Base-by-base conservation (phyloP, 805 yeast genomes). In the Candida nemodendra region DNA sequence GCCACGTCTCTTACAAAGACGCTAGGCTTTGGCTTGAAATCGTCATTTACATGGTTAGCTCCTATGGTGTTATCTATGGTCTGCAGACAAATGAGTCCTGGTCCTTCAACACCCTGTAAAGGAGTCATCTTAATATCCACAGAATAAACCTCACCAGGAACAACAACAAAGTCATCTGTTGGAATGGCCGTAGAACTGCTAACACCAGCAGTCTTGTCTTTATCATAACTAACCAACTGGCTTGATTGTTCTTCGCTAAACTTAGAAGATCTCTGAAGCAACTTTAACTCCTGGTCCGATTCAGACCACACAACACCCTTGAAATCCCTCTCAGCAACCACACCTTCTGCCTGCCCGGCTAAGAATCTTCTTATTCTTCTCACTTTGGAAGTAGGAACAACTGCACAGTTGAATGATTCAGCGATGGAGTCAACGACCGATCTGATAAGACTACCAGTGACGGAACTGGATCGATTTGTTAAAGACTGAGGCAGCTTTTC, bases 261-360 rank as follows among this genome's bases (percentile, higher is more conserved):
- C 34, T 64, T 52, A 8, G 59, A 53, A 9, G 74, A 65, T 53
- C 65, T 69, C 42, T 59, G 61, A 40, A 82, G 65, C 41, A 84
- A 67, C 17, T 59, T 56, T 26, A 70, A 69, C 65, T 85, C 95
- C 65, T 84, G 93, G 61, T 84, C 84, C 26, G 81, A 71, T 65
- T 85, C 95, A 37, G 83, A 74, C 95, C 95, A 85, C 18, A 76
- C 84, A 38, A 90, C 95, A 57, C 96, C 96, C 64, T 91, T 90
- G 66, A 84, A 86, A 49, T 87, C 96, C 57, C 81, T 76, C 68
- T 91, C 99, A 26, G 90, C 91, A 47, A 89, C 93, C 38, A 89
- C 70, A 59, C 89, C 93, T 57, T 88, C 95, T 42, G 90, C 82
- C 70, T 93, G 99, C 37, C 99, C 99, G 27, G 95, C 95, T 57